phyloP scores from a whole-genome alignment of 352 stramenopile species.

The Discostella stelligera region DNA sequence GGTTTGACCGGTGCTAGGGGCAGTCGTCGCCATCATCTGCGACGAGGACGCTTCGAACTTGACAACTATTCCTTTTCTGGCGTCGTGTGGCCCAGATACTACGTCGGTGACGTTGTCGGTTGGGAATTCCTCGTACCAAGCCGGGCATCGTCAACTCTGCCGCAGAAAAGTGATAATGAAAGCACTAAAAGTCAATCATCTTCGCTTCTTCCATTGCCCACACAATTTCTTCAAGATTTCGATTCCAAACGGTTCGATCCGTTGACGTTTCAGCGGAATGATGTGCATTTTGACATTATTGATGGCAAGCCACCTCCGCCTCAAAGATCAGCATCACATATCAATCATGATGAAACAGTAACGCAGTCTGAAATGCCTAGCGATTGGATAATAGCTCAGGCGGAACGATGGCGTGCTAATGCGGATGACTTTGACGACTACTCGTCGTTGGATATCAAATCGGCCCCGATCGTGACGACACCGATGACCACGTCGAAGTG shows the following conservation, averaged over 20 bases:
- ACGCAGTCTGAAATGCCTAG: constrained; percentile 19
- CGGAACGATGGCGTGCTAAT: constrained; percentile 42
- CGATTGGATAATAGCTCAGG: constrained; percentile 44
- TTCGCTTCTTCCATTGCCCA: constrained; percentile 10
- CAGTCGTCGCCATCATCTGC: not conserved
- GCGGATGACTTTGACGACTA: constrained; percentile 40
- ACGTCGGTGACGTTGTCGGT: not conserved
- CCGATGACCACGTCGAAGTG: not conserved
- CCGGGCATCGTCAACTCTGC: not conserved
- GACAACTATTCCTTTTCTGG: no score
- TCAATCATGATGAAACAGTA: constrained; percentile 3
- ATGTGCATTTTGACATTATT: constrained; percentile 60
- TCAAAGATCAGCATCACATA: not conserved
- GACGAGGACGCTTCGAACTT: not conserved
- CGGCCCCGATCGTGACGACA: not conserved
- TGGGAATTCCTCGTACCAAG: not conserved
- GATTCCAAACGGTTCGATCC: constrained; percentile 51
- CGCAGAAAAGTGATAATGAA: not conserved
- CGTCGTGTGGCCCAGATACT: not conserved
- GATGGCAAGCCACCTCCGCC: constrained; percentile 52
- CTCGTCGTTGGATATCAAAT: constrained; percentile 8
- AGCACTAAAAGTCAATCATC: not conserved
- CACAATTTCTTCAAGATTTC: constrained; percentile 40
- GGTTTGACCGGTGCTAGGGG: not conserved
- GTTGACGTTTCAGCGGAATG: constrained; percentile 62